Base-by-base conservation (phyloP, 306 rosid genomes). In the Myrica gale region DNA sequence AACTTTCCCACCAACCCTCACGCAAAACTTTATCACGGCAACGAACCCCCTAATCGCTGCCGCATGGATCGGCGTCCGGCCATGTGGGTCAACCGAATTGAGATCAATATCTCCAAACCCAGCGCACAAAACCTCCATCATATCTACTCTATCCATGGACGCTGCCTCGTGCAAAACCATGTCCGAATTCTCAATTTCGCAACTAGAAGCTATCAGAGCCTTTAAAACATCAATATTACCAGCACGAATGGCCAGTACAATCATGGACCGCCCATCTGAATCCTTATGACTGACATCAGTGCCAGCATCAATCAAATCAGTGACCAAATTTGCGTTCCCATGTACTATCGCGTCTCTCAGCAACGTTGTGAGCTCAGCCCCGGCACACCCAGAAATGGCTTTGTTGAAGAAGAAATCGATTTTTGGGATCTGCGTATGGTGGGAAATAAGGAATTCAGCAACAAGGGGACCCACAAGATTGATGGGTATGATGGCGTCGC, bases 401-500 rank as follows among this genome's bases (percentile, higher is more conserved):
- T 79, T 89, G 69, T 39, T 10, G 71, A 89, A 72, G 16, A 68
- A 81, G 17, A 65, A 54, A 72, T 52, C 66, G 21, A 74, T 68
- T 42, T 84, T 75, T 0, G 75, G 69, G 65, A 68, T 41, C 20
- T 69, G 77, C 42, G 84, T 11, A 45, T 60, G 72, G 69, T 82
- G 73, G 9, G 84, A 70, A 71, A 92, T 73, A 12, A 95, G 87
- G 70, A 71, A 88, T 43, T 85, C 87, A 4, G 86, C 90, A 11
- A 85, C 89, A 1, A 79, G 73, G 48, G 88, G 92, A 19, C 98
- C 98, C 13, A 89, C 89, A 8, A 90, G 80, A 54, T 81, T 67
- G 77, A 95, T 50, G 21, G 89, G 85, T 60, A 95, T 43, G 53
- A 82, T 72, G 42, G 97, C 98, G 80, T 95, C 98, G 11, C 82